Base-by-base conservation (phyloP, 257 asterid species). In the Capsicum baccatum region DNA sequence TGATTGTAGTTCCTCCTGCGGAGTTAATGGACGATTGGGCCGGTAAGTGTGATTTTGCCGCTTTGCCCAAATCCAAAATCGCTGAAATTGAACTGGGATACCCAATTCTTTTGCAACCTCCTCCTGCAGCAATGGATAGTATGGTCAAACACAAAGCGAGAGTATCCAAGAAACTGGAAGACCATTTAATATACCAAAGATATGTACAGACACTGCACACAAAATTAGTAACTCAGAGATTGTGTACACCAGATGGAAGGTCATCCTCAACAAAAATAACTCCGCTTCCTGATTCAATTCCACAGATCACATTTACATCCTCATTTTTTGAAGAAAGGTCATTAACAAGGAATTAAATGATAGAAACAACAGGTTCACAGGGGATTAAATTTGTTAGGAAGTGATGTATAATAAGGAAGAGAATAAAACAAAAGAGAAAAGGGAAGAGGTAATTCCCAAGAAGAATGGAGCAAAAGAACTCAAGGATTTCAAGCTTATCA, bases 51-150 rank as follows among this genome's bases (percentile, higher is more conserved):
- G 98, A 91, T 96, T 96, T 88, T 94, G 98, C 81, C 99, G 90
- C 89, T 92, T 96, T 60, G 99, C 98, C 99, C 99, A 96, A 80
- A 94, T 86, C 98, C 99, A 96, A 84, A 92, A 96, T 52, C 99
- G 98, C 90, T 91, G 98, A 89, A 84, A 92, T 79, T 94, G 95
- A 80, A 94, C 98, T 57, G 98, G 98, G 83, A 94, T 85, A 6
- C 97, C 96, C 81, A 93, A 87, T 86, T 94, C 98, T 86, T 91
- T 92, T 84, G 98, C 99, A 47, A 94, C 97, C 86, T 94, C 98
- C 83, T 94, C 98, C 99, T 96, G 91, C 89, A 89, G 81, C 55
- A 90, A 84, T 69, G 26, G 79, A 85, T 16, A 62, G 26, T 5
- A 13, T 26, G 81, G 81, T 76, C 64, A 54, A 33, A 76, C 44